Percentiles rank a stretch among this genome's conserved stretches.
phyloP scores from a whole-genome alignment of 352 stramenopile genomes.

The Globisporangium lucens region DNA sequence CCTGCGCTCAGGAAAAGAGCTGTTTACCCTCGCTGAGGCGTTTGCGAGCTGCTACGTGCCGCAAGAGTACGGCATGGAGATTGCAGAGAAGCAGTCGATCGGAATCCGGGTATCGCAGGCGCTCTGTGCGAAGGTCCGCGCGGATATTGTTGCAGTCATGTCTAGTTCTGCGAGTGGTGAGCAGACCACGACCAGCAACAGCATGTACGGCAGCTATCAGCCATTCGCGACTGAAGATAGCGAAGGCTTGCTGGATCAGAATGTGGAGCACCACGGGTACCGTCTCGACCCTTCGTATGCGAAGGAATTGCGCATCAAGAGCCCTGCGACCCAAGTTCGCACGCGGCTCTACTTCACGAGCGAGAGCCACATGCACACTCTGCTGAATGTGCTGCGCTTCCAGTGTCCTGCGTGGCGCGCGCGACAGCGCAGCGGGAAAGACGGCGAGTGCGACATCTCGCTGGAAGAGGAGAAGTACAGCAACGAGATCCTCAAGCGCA shows the following conservation, averaged over 20 bases:
- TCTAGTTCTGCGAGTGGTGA: conserved; percentile 43
- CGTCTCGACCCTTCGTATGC: conserved; percentile 81
- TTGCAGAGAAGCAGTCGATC: conserved; percentile 94
- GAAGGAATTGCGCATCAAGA: conserved; percentile 96
- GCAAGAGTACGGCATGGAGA: conserved; percentile 94
- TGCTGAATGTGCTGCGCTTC: conserved; percentile 97
- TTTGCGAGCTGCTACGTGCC: conserved; percentile 97
- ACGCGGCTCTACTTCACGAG: conserved; percentile 99
- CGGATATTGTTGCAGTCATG: conserved; percentile 85
- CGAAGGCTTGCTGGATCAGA: conserved; percentile 35
- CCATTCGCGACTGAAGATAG: conserved; percentile 29
- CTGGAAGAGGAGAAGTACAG: conserved; percentile 81
- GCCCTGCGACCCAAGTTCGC: conserved; percentile 81
- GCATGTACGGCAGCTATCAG: conserved; percentile 30
- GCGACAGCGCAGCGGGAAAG: conserved; percentile 51
- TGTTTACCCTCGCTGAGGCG: conserved; percentile 93
- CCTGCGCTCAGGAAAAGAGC: conserved; percentile 85
- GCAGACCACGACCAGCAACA: conserved; percentile 27
- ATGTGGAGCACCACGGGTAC: conserved; percentile 87
- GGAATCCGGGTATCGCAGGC: conserved; percentile 95
- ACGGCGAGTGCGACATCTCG: conserved; percentile 72
- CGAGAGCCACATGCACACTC: conserved; percentile 97
- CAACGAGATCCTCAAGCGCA: conserved; percentile 81
- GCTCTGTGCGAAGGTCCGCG: conserved; percentile 98
- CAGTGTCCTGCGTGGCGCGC: conserved; percentile 72